Percentiles rank a stretch among this genome's conserved stretches.
phyloP scores from a whole-genome alignment of 768 basidiomycete species.

The Mycena capillaripes region DNA sequence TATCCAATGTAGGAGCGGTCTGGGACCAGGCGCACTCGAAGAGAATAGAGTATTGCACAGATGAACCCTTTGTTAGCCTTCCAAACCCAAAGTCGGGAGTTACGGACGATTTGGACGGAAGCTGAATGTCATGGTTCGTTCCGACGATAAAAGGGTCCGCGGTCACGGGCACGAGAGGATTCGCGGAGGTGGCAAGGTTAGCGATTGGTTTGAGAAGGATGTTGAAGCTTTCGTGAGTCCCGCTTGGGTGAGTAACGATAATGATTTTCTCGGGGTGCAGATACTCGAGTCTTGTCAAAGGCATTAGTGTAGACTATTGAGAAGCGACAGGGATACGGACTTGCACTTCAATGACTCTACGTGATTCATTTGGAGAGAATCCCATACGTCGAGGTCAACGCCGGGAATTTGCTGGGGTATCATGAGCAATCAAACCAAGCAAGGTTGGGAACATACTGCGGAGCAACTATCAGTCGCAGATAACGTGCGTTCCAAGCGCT shows the following conservation, averaged over 20 bases:
- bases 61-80: not conserved
- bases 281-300: not conserved
- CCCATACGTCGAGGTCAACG: slow-evolving; percentile 2
- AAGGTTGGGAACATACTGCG: not conserved
- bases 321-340: not conserved
- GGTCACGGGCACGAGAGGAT: not conserved
- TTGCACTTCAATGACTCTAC: slow-evolving; percentile 2
- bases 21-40: slow-evolving; percentile 18
- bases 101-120: not conserved
- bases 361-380: not conserved
- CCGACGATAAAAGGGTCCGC: not conserved
- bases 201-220: slow-evolving; percentile 10
- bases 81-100: slow-evolving; percentile 12
- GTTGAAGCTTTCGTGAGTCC: not conserved
- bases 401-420: not conserved
- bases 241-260: slow-evolving; percentile 7
- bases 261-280: not conserved
- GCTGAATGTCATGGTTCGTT: not conserved
- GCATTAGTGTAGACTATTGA: not conserved
- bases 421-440: not conserved
- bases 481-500: too few relatives aligned
- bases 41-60: not conserved
- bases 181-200: not conserved
- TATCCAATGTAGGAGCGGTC: not conserved
- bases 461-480: not conserved